These are phyloP conservation scores for Liquidambar formosana DNA, from an alignment of 164 flowering plant genomes.

Conservation along the genomic window DNA sequence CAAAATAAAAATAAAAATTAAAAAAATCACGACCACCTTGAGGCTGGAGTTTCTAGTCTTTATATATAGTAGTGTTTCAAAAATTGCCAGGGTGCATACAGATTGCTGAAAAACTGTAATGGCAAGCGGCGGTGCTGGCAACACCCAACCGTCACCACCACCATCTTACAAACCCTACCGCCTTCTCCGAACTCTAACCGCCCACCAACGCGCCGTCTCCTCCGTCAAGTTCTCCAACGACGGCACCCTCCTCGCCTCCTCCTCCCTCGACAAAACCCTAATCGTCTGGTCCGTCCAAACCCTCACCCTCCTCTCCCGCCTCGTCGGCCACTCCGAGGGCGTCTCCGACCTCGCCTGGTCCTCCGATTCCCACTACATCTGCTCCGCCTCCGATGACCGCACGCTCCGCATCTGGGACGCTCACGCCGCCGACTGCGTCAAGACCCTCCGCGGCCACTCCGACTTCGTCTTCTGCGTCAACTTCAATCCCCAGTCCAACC, in stretches of 20 bases:
- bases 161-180: conserved; percentile 62
- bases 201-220: conserved; percentile 75
- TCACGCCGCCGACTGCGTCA: conserved; percentile 62
- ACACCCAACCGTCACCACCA: conserved; percentile 23
- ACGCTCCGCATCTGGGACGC: conserved; percentile 94
- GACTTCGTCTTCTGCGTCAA: conserved; percentile 85
- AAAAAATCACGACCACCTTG: too few species aligned
- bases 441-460: conserved; percentile 80
- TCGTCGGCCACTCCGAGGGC: conserved; percentile 82
- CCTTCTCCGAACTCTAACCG: conserved; percentile 48
- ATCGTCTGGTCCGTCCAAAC: conserved; percentile 59
- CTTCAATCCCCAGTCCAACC: conserved; percentile 76
- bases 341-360: conserved; percentile 93
- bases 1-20: too few species aligned
- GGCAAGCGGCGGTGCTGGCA: conserved; percentile 27
- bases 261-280: conserved; percentile 92
- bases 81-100: background rate
- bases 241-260: conserved; percentile 79
- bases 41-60: too few species aligned
- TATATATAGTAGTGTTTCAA: background rate
- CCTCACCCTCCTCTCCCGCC: conserved; percentile 48
- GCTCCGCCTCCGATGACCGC: conserved; percentile 93
- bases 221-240: conserved; percentile 90
- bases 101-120: too few species aligned
- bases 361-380: conserved; percentile 89